Evolutionary conservation across 352 stramenopile genomes (phyloP).

Genomic region (Thraustochytrium sp.): DNA sequence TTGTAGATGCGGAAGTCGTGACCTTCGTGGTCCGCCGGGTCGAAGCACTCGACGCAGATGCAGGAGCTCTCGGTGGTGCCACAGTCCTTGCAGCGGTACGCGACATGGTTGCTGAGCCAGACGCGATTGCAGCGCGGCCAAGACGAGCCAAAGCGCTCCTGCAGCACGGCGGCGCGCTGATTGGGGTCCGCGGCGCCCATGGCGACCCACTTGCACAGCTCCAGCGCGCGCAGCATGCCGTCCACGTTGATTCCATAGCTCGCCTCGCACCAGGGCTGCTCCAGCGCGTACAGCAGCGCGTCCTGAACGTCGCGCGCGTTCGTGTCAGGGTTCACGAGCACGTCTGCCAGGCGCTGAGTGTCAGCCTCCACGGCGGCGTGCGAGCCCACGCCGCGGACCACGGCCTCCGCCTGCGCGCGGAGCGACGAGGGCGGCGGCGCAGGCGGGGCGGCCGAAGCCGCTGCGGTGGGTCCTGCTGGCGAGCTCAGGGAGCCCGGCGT

Average conservation of each 20-base stretch:
- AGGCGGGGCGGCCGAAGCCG: too few species aligned
- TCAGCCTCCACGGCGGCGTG: too few species aligned
- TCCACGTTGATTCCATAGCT: neutral
- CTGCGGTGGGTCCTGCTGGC: too few species aligned
- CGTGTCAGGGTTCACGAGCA: neutral
- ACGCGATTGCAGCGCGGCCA: constrained; percentile 44
- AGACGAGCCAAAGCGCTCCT: neutral
- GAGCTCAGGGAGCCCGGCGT: too few species aligned
- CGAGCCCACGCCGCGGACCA: too few species aligned
- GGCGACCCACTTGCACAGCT: neutral
- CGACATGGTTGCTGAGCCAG: constrained; percentile 46
- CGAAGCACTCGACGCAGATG: constrained; percentile 49
- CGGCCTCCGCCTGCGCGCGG: too few species aligned
- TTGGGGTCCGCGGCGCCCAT: neutral
- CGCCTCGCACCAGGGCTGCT: neutral
- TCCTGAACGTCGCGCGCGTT: neutral
- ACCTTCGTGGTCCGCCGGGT: constrained; percentile 42
- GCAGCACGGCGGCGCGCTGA: neutral
- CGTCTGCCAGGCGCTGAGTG: neutral
- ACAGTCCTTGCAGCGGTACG: constrained; percentile 48
- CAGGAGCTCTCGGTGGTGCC: constrained; percentile 45
- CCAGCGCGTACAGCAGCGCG: neutral
- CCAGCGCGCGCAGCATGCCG: neutral
- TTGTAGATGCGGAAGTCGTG: constrained; percentile 43
- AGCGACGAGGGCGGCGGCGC: too few species aligned